Percentiles rank a stretch among this genome's conserved stretches.
Conservation (phyloP, 2,329 filamentous ascomycete species). For the Aspergillus fischeri region DNA sequence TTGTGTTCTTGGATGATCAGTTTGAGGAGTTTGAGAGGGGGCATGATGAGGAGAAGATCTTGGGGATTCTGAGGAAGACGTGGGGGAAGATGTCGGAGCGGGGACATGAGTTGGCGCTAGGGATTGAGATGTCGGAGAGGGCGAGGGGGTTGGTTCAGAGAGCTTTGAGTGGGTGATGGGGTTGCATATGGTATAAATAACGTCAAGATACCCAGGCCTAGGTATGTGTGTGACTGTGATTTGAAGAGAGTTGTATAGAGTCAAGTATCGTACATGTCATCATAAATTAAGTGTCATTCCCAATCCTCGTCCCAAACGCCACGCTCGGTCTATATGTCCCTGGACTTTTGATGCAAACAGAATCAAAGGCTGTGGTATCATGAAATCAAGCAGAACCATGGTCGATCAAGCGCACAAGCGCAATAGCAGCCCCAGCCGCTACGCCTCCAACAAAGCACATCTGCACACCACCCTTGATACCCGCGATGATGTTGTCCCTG, state of each 20-base stretch:
- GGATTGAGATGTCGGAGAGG: constrained; percentile 61
- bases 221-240: not conserved
- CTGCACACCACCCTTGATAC: constrained; percentile 58
- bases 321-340: not conserved
- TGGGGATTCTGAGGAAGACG: constrained; percentile 67
- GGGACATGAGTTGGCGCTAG: constrained; percentile 61
- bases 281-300: not conserved
- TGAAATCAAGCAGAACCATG: constrained; percentile 11
- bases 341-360: not conserved
- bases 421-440: constrained; percentile 64
- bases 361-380: constrained; percentile 1
- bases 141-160: constrained; percentile 60
- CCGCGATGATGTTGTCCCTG: constrained; percentile 47
- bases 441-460: constrained; percentile 62
- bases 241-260: not conserved
- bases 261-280: not conserved
- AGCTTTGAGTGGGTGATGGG: constrained; percentile 49
- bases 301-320: not conserved
- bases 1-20: constrained; percentile 84
- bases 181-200: not conserved
- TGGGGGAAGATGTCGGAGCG: constrained; percentile 69
- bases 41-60: constrained; percentile 67
- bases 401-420: constrained; percentile 57
- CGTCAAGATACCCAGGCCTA: not conserved
- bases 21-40: constrained; percentile 74